phyloP scores from a whole-genome alignment of 148 eudicot species.

The Bassia scoparia region DNA sequence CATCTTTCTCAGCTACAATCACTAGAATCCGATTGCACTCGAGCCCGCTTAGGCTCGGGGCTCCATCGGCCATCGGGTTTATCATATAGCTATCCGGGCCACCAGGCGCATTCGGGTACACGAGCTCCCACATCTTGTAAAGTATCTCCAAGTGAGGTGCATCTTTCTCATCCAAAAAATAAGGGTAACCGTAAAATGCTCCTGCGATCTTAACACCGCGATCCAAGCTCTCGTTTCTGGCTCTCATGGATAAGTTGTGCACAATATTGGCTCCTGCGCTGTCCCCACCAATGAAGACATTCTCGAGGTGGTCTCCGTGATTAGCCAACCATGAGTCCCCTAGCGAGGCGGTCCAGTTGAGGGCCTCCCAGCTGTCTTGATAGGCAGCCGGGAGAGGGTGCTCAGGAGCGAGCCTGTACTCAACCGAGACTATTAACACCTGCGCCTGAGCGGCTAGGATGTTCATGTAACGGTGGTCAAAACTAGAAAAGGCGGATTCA shows the following conservation, averaged over 20 bases:
- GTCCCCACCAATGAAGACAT: constrained; percentile 46
- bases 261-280: constrained; percentile 60
- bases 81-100: constrained; percentile 33
- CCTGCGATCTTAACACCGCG: constrained; percentile 34
- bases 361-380: constrained; percentile 54
- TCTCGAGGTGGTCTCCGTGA: constrained; percentile 35
- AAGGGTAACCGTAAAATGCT: constrained; percentile 26
- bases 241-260: constrained; percentile 47
- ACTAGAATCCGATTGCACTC: constrained; percentile 39
- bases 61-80: constrained; percentile 30
- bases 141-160: not conserved
- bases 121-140: constrained; percentile 37
- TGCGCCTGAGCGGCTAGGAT: constrained; percentile 27
- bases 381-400: constrained; percentile 43
- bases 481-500: constrained; percentile 39
- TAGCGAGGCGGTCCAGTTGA: constrained; percentile 49
- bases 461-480: constrained; percentile 32
- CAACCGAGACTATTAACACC: constrained; percentile 36
- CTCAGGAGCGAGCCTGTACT: constrained; percentile 57
- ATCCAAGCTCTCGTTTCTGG: constrained; percentile 21
- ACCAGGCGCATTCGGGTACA: constrained; percentile 31
- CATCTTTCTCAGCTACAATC: constrained; percentile 35
- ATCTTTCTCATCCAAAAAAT: constrained; percentile 25
- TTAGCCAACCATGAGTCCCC: constrained; percentile 41
- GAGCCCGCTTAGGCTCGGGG: constrained; percentile 26